These are phyloP conservation scores for Buxus sempervirens DNA, from an alignment of 164 flowering plant genomes.

Conservation along the genomic window DNA sequence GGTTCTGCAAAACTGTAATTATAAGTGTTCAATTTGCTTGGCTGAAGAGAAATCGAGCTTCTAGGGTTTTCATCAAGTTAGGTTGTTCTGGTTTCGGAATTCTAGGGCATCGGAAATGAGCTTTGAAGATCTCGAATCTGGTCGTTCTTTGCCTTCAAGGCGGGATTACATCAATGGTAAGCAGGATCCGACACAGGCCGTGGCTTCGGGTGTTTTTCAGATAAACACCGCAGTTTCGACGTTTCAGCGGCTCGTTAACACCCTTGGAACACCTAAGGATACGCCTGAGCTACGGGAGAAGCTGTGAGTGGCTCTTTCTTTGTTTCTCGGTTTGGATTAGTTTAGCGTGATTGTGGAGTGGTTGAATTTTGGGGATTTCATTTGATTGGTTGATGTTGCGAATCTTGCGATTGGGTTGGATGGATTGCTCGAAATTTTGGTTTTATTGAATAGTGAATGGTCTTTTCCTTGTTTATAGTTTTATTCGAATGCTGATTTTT, in stretches of 20 bases:
- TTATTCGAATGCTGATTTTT: too few relatives aligned
- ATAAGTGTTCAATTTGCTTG: neutral
- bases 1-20: neutral
- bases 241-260: conserved; percentile 57
- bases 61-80: conserved; percentile 12
- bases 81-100: conserved; percentile 5
- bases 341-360: too few relatives aligned
- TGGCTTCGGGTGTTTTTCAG: conserved; percentile 56
- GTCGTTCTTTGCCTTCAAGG: conserved; percentile 25
- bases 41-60: neutral
- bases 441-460: too few relatives aligned
- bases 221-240: conserved; percentile 58
- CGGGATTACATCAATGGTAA: conserved; percentile 21
- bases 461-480: too few relatives aligned
- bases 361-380: neutral
- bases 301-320: conserved; percentile 35
- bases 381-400: neutral
- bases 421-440: neutral
- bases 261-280: conserved; percentile 68
- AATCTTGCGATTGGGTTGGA: neutral
- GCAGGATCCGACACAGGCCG: conserved; percentile 53
- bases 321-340: neutral
- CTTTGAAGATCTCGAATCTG: conserved; percentile 60
- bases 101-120: conserved; percentile 38
- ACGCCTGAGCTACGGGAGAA: conserved; percentile 56